A percentile compares a stretch with the other conserved stretches of the same genome.
Conservation (phyloP, 2,329 filamentous ascomycete genomes). For the Neonectria neomacrospora region DNA sequence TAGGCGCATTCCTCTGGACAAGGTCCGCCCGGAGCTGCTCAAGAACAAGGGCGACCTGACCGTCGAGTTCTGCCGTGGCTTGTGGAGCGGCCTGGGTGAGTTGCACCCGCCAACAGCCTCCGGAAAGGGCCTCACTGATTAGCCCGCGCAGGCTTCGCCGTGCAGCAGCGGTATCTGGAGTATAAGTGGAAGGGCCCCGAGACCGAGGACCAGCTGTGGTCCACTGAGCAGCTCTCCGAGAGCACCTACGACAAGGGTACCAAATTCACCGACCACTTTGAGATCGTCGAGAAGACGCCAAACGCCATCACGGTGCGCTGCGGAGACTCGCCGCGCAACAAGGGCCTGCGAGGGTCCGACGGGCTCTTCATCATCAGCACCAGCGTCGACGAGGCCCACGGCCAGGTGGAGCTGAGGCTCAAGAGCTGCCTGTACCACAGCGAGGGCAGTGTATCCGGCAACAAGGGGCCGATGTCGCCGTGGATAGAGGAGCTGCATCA, state of each 20-base stretch:
- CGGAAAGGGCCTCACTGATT: not conserved
- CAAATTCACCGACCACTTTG: constrained; percentile 76
- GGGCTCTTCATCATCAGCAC: constrained; percentile 75
- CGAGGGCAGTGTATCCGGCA: constrained; percentile 49
- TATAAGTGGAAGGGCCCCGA: constrained; percentile 67
- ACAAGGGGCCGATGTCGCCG: constrained; percentile 45
- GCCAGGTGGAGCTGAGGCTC: constrained; percentile 71
- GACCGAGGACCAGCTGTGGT: constrained; percentile 72
- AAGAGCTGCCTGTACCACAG: constrained; percentile 72
- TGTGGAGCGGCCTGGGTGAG: constrained; percentile 74
- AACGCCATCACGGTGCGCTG: constrained; percentile 71
- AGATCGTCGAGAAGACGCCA: constrained; percentile 73
- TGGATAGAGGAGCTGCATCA: constrained; percentile 49
- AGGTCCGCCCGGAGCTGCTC: constrained; percentile 73
- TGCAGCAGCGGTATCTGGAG: constrained; percentile 68
- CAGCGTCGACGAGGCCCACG: constrained; percentile 66
- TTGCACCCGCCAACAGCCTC: constrained; percentile 27
- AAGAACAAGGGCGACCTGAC: constrained; percentile 68
- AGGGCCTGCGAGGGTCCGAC: constrained; percentile 67
- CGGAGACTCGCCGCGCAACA: constrained; percentile 71
- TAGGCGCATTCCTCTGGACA: constrained; percentile 69
- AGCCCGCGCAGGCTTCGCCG: constrained; percentile 59
- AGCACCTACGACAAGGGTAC: constrained; percentile 72
- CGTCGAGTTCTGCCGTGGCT: constrained; percentile 73
- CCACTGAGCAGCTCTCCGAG: constrained; percentile 61